Conservation (phyloP, 805 yeast species). For the Teunomyces funiuensis region DNA sequence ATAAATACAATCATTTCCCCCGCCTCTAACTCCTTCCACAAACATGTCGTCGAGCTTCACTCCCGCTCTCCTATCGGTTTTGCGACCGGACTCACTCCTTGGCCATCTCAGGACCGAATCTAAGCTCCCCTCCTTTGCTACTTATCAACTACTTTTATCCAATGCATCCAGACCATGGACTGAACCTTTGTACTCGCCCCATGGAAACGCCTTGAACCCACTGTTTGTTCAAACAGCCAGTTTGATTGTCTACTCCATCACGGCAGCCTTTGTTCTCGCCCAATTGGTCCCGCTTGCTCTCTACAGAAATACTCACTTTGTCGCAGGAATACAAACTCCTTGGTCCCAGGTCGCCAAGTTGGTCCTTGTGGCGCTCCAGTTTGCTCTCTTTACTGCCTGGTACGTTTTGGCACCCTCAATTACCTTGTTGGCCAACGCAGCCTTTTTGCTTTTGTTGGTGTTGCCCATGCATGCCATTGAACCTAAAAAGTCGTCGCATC, state of each 20-base stretch:
- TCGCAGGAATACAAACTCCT: constrained; percentile 8
- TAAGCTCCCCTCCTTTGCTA: not conserved
- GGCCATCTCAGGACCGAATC: not conserved
- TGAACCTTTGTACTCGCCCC: constrained; percentile 20
- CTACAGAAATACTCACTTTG: not conserved
- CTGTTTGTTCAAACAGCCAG: constrained; percentile 18
- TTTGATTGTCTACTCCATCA: constrained; percentile 9
- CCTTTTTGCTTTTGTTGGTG: constrained; percentile 9
- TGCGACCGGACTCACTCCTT: not conserved
- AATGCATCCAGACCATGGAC: constrained; percentile 8
- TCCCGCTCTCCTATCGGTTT: not conserved
- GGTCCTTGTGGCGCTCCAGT: constrained; percentile 14
- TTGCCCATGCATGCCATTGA: constrained; percentile 26
- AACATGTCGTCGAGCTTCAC: not conserved
- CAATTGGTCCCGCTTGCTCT: constrained; percentile 12
- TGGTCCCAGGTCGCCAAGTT: constrained; percentile 12
- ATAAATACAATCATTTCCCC: too few relatives aligned
- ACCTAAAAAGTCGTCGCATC: constrained; percentile 20
- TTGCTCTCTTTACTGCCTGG: constrained; percentile 13
- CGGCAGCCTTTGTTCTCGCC: constrained; percentile 14
- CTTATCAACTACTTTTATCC: not conserved
- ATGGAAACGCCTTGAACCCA: constrained; percentile 23
- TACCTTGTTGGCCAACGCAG: constrained; percentile 8
- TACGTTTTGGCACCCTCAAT: constrained; percentile 5
- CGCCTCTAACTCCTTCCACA: too few relatives aligned